Evolutionary conservation across 345 rosid species (phyloP).

Genomic region (Firmiana major): DNA sequence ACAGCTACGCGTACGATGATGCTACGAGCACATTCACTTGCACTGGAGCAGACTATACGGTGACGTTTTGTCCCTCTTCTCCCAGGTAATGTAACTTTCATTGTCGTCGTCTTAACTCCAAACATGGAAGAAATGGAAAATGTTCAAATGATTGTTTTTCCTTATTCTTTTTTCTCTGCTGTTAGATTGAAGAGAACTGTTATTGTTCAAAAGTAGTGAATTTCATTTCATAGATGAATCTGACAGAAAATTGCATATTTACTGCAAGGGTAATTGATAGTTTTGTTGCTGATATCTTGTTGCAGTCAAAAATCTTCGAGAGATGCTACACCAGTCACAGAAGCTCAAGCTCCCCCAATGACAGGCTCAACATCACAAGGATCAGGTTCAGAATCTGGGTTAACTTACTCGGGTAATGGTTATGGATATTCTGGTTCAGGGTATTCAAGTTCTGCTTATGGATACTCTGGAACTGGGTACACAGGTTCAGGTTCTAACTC

Average conservation of each 20-base stretch:
- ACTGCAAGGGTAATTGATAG: too few relatives aligned
- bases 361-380: constrained; percentile 32
- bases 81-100: constrained; percentile 46
- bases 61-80: constrained; percentile 92
- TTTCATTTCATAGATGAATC: neutral
- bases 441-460: constrained; percentile 18
- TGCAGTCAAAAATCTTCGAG: constrained; percentile 80
- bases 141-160: too few relatives aligned
- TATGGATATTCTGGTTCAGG: constrained; percentile 32
- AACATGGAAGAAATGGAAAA: too few relatives aligned
- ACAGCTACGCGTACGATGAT: constrained; percentile 94
- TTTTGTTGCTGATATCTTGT: neutral
- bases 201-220: too few relatives aligned
- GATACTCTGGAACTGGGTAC: constrained; percentile 10
- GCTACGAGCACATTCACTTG: constrained; percentile 92
- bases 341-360: constrained; percentile 18
- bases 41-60: constrained; percentile 77
- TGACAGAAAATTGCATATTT: neutral
- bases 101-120: neutral
- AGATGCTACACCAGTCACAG: constrained; percentile 49
- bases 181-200: too few relatives aligned
- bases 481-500: constrained; percentile 22
- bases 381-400: constrained; percentile 27
- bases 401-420: constrained; percentile 15
- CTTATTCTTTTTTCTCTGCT: too few relatives aligned